A percentile compares a stretch with the other conserved stretches of the same genome.
phyloP scores from a whole-genome alignment of 2,329 filamentous ascomycete genomes.

The Xylariaceae sp. region DNA sequence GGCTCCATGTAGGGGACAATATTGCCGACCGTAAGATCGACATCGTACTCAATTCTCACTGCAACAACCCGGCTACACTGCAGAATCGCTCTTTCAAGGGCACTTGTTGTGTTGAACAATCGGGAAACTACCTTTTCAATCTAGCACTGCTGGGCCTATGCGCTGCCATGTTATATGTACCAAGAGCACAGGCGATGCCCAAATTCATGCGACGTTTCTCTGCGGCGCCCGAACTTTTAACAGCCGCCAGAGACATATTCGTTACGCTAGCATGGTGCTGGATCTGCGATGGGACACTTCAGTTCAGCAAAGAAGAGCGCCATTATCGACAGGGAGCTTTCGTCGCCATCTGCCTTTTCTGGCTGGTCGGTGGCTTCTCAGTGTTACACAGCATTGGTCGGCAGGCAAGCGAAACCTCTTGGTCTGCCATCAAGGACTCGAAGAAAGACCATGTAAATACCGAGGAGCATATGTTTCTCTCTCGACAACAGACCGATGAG shows the following conservation, averaged over 20 bases:
- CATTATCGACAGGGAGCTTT: conserved; percentile 36
- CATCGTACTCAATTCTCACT: conserved; percentile 52
- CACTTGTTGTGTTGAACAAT: conserved; percentile 52
- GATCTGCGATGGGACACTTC: conserved; percentile 51
- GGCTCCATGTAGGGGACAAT: conserved; percentile 46
- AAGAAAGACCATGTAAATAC: conserved; percentile 12
- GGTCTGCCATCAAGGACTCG: conserved; percentile 12
- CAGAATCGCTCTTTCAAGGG: conserved; percentile 43
- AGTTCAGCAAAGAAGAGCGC: conserved; percentile 52
- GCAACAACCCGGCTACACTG: conserved; percentile 45
- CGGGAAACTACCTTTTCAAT: conserved; percentile 36
- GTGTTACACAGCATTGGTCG: conserved; percentile 14
- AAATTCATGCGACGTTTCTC: conserved; percentile 10
- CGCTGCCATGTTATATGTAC: conserved; percentile 24
- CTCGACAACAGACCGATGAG: conserved; percentile 58
- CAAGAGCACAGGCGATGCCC: conserved; percentile 22
- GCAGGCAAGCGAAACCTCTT: conserved; percentile 6
- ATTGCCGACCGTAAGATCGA: conserved; percentile 50
- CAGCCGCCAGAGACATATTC: conserved; percentile 21
- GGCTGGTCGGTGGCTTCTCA: conserved; percentile 25
- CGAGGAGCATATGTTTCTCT: conserved; percentile 42
- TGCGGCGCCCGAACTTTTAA: conserved; percentile 9
- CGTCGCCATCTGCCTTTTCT: conserved; percentile 24
- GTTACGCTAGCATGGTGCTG: conserved; percentile 44
- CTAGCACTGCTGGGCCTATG: conserved; percentile 31